phyloP scores from a whole-genome alignment of 2,329 filamentous ascomycete species.

The Fusarium odoratissimum region DNA sequence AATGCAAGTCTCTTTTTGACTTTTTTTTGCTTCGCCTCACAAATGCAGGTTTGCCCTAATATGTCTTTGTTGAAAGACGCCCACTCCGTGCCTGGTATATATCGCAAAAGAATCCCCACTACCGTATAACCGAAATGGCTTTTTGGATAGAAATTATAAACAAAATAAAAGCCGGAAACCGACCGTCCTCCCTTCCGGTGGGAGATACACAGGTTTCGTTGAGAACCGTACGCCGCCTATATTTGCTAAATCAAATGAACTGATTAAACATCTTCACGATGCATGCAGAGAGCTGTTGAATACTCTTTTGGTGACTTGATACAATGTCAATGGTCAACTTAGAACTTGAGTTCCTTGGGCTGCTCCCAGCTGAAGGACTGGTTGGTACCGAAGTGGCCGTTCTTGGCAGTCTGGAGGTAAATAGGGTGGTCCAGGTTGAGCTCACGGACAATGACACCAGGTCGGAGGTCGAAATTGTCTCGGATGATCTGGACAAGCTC shows the following conservation, averaged over 20 bases:
- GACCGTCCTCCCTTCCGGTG: constrained; percentile 48
- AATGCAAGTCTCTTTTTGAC: constrained; percentile 53
- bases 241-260: constrained; percentile 53
- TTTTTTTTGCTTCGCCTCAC: constrained; percentile 51
- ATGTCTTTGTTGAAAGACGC: constrained; percentile 63
- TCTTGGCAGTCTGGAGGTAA: constrained; percentile 99
- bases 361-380: constrained; percentile 98
- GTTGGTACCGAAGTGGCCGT: constrained; percentile 98
- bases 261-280: constrained; percentile 53
- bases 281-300: constrained; percentile 56
- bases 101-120: constrained; percentile 47
- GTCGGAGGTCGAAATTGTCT: constrained; percentile 96
- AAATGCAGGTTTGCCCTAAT: constrained; percentile 53
- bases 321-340: constrained; percentile 56
- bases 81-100: constrained; percentile 53
- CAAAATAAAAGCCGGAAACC: constrained; percentile 53
- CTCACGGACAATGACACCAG: constrained; percentile 98
- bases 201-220: constrained; percentile 57
- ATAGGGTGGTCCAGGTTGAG: constrained; percentile 95
- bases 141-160: constrained; percentile 41
- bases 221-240: constrained; percentile 59
- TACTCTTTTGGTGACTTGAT: constrained; percentile 47
- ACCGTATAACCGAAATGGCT: constrained; percentile 41
- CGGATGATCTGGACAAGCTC: constrained; percentile 96
- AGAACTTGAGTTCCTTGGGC: constrained; percentile 94